Evolutionary conservation across 371 early-diverging fungal genomes (phyloP), one percentile per base, ranked within the genome.

Genomic region (Mucor piriformis): DNA sequence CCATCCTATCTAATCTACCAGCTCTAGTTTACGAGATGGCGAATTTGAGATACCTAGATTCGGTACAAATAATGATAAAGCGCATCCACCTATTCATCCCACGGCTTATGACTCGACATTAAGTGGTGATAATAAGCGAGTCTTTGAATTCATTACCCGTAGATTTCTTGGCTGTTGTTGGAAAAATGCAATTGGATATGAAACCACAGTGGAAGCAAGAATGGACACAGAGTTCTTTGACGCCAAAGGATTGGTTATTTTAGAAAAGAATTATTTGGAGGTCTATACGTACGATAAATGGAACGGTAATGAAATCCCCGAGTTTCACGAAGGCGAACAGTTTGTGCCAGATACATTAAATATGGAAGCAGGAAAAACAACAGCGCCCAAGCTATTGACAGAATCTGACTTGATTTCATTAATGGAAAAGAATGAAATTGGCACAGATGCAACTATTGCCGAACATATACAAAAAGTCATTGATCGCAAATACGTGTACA

Each of bases 41-140:
- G 86, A 86, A 25, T 96, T 96, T 69, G 66, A 77, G 59, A 54
- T 66, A 49, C 99, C 99, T 1, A 81, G 98, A 54, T 83, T 74
- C 29, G 99, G 99, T 2, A 87, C 83, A 40, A 88, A 95, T 65
- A 94, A 98, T 66, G 99, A 99, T 76, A 89, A 95, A 67, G 99
- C 99, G 0, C 99, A 99, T 88, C 98, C 98, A 7, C 99, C 99
- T 1, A 99, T 99, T 63, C 99, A 99, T 73, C 99, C 99, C 1
- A 89, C 95, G 0, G 88, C 82, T 18, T 82, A 82, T 10, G 47
- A 54, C 10, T 11, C 24, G n/a, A 83, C 75, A 15, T 75, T 98
- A 27, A 67, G 67, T 0, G 92, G 90, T 2, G 86, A 94, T 29
- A 90, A 94, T 6, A 75, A 77, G 50, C 73, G 78, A 8, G 86